Base-by-base conservation (phyloP, 192 early-diverging fungal genomes). In the Geranomyces michiganensis region DNA sequence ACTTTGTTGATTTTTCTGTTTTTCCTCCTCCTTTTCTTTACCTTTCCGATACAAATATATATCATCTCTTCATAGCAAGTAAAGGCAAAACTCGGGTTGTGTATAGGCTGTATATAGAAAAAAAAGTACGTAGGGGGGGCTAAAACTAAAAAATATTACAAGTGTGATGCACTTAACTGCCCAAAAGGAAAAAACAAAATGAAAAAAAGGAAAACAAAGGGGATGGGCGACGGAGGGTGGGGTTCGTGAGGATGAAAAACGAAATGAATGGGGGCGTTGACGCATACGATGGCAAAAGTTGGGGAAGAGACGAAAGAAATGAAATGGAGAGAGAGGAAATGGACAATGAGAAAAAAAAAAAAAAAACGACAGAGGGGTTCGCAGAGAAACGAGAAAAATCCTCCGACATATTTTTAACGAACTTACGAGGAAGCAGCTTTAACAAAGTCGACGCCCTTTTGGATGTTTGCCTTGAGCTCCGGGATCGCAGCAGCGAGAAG, bases 361-460 rank as follows among this genome's bases (percentile, higher is more conserved):
- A 9, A 17, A 53, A 4, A 24, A 7, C 19, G 51, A 24, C 24
- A 3, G 4, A n/a, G 24, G 51, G 7, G 36, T 47, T 19, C 10
- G 46, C 19, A 47, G 10, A 47, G 47, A 67, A n/a, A 27, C 19
- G 4, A 46, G 47, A 67, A 60, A 0, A 1, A 26, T 1, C 15
- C 26, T 15, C 58, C 22, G 1, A 0, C 22, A 62, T 10, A 10
- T 41, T 41, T 3, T 41, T 41, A 3, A 41, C n/a, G 36, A 3
- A 31, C 72, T 73, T 67, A 73, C 64, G 72, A n/a, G 44, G 49
- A 67, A 22, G 46, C 14, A 17, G 30, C 30, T 31, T 74, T 74
- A 78, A 90, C 89, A 87, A 96, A 99, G 63, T 84, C 82, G 55
- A 90, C 81, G 43, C 97, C 97, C 83, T 89, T 89, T 66, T 82